Percentiles rank a stretch among this genome's conserved stretches.
These are phyloP conservation scores for Backusella liffmaniae DNA, from an alignment of 192 early-diverging fungal genomes.

Conservation along the genomic window DNA sequence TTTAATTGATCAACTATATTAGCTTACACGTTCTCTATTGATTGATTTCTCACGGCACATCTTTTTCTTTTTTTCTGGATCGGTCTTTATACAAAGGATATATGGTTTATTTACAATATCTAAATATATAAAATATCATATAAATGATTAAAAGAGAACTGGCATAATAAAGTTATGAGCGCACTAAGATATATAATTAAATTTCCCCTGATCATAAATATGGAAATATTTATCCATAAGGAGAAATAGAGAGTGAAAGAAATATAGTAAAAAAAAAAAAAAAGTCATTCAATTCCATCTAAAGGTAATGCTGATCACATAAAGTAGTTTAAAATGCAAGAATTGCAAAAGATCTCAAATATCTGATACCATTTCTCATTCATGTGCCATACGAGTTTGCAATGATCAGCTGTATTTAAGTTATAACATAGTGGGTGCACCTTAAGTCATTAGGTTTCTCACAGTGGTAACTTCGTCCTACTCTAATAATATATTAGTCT, in stretches of 20 bases:
- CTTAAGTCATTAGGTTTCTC: neutral
- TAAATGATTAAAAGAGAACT: neutral
- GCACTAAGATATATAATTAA: neutral
- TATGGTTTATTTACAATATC: neutral
- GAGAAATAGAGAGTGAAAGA: neutral
- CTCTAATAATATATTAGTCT: neutral
- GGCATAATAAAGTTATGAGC: neutral
- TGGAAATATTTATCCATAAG: neutral
- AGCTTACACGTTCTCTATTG: neutral
- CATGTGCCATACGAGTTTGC: neutral
- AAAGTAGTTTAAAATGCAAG: neutral
- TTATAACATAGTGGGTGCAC: neutral
- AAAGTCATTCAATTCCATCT: neutral
- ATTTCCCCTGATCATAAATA: neutral
- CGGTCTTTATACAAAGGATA: neutral
- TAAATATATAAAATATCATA: neutral
- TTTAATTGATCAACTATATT: too few relatives aligned
- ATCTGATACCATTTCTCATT: neutral
- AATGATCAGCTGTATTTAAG: neutral
- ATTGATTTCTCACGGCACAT: neutral
- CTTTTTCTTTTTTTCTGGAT: neutral
- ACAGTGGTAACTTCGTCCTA: neutral
- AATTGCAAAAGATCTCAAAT: neutral
- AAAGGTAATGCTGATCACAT: neutral
- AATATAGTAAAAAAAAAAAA: neutral